Evolutionary conservation across 345 rosid species (phyloP).

Genomic region (Salix brachista): DNA sequence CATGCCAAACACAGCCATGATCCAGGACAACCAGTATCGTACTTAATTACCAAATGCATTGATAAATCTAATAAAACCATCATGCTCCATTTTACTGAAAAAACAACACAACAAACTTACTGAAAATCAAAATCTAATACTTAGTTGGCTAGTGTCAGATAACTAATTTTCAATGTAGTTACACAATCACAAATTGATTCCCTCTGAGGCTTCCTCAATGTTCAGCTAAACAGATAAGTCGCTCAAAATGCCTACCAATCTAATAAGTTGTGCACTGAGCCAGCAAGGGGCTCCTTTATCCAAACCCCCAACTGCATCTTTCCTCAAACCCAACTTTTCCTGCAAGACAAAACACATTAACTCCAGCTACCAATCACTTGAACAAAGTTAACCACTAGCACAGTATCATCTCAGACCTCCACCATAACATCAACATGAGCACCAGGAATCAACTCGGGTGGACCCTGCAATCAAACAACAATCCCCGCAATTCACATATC

Average conservation of each 20-base stretch:
- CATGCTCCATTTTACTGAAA: neutral
- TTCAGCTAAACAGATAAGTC: neutral
- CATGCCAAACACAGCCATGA: neutral
- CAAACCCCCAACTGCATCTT: conserved; percentile 5
- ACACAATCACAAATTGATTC: neutral
- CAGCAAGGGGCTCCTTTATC: conserved; percentile 43
- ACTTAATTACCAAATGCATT: neutral
- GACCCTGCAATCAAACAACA: conserved; percentile 42
- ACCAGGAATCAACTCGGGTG: conserved; percentile 65
- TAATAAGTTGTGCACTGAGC: conserved; percentile 51
- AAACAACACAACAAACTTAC: neutral
- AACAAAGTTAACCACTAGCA: conserved; percentile 15
- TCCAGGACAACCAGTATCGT: neutral
- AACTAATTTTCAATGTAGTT: neutral
- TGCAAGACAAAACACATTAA: conserved; percentile 29
- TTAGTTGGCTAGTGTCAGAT: neutral
- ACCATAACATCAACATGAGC: conserved; percentile 69
- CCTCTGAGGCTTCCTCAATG: neutral
- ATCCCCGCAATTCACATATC: conserved; percentile 7
- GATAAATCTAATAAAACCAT: neutral
- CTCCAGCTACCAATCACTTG: conserved; percentile 8
- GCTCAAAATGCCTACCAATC: conserved; percentile 45
- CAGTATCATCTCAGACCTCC: conserved; percentile 46
- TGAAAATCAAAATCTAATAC: neutral
- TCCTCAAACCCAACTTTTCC: conserved; percentile 33